A percentile compares a stretch with the other conserved stretches of the same genome.
Conservation (phyloP, 2,329 filamentous ascomycete species). For the Hypomyces perniciosus region DNA sequence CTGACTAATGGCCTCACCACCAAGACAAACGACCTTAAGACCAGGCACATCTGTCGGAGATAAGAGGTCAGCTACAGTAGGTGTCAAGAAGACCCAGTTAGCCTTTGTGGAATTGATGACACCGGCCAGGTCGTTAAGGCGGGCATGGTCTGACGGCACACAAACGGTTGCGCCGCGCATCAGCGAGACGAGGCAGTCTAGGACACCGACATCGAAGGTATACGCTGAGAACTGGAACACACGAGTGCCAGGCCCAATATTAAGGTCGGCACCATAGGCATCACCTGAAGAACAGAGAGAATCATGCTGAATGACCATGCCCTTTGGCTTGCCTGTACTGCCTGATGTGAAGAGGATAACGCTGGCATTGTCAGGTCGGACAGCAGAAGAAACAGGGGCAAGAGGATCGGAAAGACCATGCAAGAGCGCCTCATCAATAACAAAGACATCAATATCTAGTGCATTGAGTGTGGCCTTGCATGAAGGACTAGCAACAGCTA, state of each 20-base stretch:
- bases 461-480: neutral
- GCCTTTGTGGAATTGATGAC: neutral
- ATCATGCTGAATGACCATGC: neutral
- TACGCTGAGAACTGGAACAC: neutral
- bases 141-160: neutral
- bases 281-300: neutral
- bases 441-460: neutral
- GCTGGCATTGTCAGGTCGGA: neutral
- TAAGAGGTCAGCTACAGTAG: neutral
- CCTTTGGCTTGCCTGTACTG: neutral
- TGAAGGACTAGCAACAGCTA: neutral
- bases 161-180: neutral
- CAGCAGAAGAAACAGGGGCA: neutral
- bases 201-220: slow-evolving; percentile 1
- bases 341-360: neutral
- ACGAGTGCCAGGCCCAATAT: slow-evolving; percentile 3
- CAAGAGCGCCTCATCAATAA: neutral
- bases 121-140: slow-evolving; percentile 3
- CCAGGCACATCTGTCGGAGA: neutral
- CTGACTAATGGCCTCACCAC: slow-evolving; percentile 10
- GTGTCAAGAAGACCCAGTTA: slow-evolving; percentile 3
- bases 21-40: slow-evolving; percentile 1
- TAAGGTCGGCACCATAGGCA: neutral
- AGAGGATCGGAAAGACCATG: neutral
- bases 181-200: neutral